phyloP scores from a whole-genome alignment of 2,329 filamentous ascomycete species.

The Colletotrichum cordylinicola region DNA sequence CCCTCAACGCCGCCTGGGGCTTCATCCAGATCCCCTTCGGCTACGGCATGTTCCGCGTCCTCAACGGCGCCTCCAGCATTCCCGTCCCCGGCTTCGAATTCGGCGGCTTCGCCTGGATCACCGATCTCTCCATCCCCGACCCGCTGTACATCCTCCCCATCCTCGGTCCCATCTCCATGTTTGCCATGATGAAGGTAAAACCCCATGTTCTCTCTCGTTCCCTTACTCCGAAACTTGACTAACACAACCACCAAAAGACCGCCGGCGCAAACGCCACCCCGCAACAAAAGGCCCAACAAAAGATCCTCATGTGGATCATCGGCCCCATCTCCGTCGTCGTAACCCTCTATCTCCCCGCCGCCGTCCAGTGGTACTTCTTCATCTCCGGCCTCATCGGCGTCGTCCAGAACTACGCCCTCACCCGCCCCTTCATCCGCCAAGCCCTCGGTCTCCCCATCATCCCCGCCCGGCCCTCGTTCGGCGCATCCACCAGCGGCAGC shows the following conservation, averaged over 20 bases:
- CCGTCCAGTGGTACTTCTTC: constrained; percentile 56
- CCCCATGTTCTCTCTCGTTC: constrained; percentile 23
- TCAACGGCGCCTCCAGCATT: constrained; percentile 75
- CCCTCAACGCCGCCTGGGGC: constrained; percentile 40
- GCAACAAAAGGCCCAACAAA: constrained; percentile 41
- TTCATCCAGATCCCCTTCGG: constrained; percentile 68
- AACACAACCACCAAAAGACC: constrained; percentile 21
- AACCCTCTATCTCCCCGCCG: constrained; percentile 53
- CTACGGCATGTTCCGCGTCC: constrained; percentile 80
- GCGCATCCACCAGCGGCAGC: constrained; percentile 14
- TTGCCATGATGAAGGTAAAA: constrained; percentile 57
- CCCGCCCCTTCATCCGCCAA: constrained; percentile 46
- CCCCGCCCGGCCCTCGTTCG: constrained; percentile 11
- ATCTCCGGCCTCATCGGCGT: constrained; percentile 36
- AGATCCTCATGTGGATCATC: constrained; percentile 48
- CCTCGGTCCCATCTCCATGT: constrained; percentile 61
- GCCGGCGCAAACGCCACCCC: constrained; percentile 27
- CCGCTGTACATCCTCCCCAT: constrained; percentile 79
- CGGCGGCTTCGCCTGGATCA: constrained; percentile 79
- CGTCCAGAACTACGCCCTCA: constrained; percentile 40
- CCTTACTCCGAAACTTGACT: not conserved
- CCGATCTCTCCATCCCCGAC: constrained; percentile 77
- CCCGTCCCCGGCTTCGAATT: constrained; percentile 81
- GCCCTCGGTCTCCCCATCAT: constrained; percentile 40
- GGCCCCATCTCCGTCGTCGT: constrained; percentile 48